Percentiles rank a stretch among this genome's conserved stretches.
These are phyloP conservation scores for Chenopodium album DNA, from an alignment of 148 eudicot species.

Conservation along the genomic window DNA sequence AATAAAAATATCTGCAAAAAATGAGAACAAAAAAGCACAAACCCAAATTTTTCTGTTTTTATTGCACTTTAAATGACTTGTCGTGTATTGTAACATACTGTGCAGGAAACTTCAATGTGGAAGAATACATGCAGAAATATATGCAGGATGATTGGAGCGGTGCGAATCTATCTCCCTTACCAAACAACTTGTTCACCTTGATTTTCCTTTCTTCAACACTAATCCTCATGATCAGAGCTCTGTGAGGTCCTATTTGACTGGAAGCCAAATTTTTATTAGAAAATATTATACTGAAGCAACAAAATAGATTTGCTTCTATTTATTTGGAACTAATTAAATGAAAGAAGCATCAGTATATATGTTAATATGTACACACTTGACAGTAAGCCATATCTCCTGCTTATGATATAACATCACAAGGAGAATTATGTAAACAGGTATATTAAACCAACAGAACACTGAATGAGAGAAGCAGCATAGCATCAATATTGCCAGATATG, in stretches of 20 bases:
- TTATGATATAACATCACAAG: background rate
- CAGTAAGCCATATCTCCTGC: background rate
- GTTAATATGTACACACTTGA: background rate
- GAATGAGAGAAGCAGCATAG: too few species aligned
- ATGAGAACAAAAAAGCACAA: background rate
- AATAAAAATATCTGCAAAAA: background rate
- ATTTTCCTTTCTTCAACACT: constrained; percentile 14
- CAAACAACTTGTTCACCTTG: constrained; percentile 25
- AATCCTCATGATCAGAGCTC: constrained; percentile 26
- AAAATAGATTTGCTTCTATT: background rate
- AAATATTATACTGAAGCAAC: background rate
- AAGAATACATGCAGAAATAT: constrained; percentile 31
- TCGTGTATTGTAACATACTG: background rate
- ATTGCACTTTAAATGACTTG: background rate
- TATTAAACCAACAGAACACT: background rate
- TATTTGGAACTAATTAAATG: background rate
- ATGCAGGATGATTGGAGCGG: constrained; percentile 33
- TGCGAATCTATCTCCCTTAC: constrained; percentile 27
- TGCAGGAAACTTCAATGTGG: constrained; percentile 51
- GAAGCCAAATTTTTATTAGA: background rate
- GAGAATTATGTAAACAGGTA: background rate
- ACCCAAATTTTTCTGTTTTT: background rate
- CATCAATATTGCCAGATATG: too few species aligned
- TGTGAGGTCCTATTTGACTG: constrained; percentile 12
- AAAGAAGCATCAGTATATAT: background rate